phyloP scores from a whole-genome alignment of 352 stramenopile genomes.

The Globisporangium recalcitrans region DNA sequence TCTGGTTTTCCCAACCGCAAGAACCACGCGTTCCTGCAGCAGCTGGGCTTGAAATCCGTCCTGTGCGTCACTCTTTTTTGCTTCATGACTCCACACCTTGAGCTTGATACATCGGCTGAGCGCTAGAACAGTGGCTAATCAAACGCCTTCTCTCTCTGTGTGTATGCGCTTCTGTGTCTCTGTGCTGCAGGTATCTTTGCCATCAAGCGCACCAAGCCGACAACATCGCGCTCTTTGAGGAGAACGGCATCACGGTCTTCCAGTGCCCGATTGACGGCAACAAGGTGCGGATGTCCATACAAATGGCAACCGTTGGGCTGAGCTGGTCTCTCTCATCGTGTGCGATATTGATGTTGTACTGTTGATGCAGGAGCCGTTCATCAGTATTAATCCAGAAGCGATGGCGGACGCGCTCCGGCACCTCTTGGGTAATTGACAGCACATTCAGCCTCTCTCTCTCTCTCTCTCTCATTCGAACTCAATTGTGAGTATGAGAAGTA shows the following conservation, averaged over 20 bases:
- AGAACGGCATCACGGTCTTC: conserved; percentile 77
- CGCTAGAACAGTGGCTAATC: background rate
- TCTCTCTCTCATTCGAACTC: background rate
- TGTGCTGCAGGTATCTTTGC: conserved; percentile 55
- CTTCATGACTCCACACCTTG: background rate
- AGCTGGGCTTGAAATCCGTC: conserved; percentile 82
- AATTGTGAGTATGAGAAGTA: too few species aligned
- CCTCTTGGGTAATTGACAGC: conserved; percentile 46
- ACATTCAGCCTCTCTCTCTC: background rate
- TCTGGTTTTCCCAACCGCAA: conserved; percentile 86
- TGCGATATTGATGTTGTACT: too few species aligned
- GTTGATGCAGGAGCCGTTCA: conserved; percentile 73
- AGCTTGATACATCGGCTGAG: background rate
- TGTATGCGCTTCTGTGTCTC: background rate
- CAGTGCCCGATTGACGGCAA: conserved; percentile 87
- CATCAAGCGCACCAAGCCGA: conserved; percentile 81
- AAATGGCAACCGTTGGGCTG: background rate
- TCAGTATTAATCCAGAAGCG: conserved; percentile 79
- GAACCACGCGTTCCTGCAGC: conserved; percentile 84
- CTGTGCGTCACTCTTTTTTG: conserved; percentile 41
- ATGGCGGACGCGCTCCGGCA: conserved; percentile 76
- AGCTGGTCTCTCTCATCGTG: background rate
- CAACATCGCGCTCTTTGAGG: conserved; percentile 79
- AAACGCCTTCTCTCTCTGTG: background rate
- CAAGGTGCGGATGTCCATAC: conserved; percentile 36